phyloP scores from a whole-genome alignment of 169 alveolate species.

The Eimeria necatrix region DNA sequence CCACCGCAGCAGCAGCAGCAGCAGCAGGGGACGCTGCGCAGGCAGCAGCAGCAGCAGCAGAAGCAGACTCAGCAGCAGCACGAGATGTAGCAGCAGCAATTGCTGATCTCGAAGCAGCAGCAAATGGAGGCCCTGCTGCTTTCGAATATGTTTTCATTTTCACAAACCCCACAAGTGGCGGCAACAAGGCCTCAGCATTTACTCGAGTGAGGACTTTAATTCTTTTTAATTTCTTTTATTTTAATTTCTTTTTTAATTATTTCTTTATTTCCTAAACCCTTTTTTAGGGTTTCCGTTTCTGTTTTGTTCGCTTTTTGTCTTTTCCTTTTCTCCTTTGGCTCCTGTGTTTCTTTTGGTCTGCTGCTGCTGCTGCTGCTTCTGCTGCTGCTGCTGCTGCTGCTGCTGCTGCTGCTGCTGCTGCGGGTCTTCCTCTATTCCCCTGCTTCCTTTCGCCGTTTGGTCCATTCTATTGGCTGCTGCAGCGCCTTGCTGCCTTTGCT shows the following conservation, averaged over 20 bases:
- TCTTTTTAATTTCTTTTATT: neutral
- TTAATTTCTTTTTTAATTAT: neutral
- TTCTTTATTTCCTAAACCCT: too few relatives aligned
- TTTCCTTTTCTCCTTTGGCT: neutral
- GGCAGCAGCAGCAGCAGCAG: constrained; percentile 22
- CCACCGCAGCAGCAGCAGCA: neutral
- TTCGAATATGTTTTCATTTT: constrained; percentile 78
- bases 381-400: too few relatives aligned
- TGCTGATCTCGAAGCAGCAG: neutral
- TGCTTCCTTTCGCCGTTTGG: neutral
- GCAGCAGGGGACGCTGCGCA: constrained; percentile 9
- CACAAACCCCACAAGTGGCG: constrained; percentile 87
- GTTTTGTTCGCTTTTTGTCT: neutral
- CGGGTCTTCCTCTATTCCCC: too few relatives aligned
- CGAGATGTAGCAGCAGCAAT: neutral
- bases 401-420: too few relatives aligned
- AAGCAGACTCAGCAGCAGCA: constrained; percentile 41
- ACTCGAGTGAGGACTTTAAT: constrained; percentile 55
- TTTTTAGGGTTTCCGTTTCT: neutral
- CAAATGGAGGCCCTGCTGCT: neutral
- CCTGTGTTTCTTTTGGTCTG: neutral
- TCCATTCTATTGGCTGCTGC: too few relatives aligned
- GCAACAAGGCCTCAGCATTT: constrained; percentile 84
- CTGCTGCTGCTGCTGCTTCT: neutral
- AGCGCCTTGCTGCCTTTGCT: too few relatives aligned